These are phyloP conservation scores for Macrophomina tecta DNA, from an alignment of 2,329 filamentous ascomycete species.

Conservation along the genomic window DNA sequence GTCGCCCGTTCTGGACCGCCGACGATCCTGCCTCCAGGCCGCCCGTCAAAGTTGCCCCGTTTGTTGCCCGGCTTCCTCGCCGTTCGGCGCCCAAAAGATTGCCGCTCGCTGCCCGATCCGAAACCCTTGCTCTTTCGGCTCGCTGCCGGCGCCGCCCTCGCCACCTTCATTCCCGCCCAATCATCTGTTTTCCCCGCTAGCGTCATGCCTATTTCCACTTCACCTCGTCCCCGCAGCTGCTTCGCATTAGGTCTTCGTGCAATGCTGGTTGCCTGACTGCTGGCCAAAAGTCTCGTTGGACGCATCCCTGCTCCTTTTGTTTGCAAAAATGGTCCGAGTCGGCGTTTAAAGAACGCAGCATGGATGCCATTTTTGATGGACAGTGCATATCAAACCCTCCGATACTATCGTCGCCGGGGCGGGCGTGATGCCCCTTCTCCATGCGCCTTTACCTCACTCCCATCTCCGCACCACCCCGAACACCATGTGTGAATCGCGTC, in stretches of 20 bases:
- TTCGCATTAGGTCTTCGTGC: conserved; percentile 3
- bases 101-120: background rate
- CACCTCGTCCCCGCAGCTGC: conserved; percentile 2
- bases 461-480: too few species aligned
- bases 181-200: conserved; percentile 2
- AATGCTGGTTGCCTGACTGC: background rate
- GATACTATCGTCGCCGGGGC: too few species aligned
- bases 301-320: background rate
- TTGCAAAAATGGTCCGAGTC: too few species aligned
- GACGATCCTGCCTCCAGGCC: background rate
- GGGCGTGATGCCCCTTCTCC: too few species aligned
- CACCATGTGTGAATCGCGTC: too few species aligned
- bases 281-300: background rate
- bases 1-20: conserved; percentile 11
- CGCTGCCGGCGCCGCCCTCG: conserved; percentile 9
- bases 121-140: background rate
- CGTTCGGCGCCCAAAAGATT: background rate
- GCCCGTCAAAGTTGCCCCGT: background rate
- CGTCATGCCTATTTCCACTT: conserved; percentile 13
- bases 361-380: too few species aligned
- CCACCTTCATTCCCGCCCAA: conserved; percentile 16
- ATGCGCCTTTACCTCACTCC: too few species aligned
- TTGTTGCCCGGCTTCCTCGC: background rate
- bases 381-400: too few species aligned
- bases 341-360: too few species aligned